Percentiles rank a stretch among this genome's conserved stretches.
Conservation (phyloP, 2,329 filamentous ascomycete genomes). For the Aureobasidium mangrovei region DNA sequence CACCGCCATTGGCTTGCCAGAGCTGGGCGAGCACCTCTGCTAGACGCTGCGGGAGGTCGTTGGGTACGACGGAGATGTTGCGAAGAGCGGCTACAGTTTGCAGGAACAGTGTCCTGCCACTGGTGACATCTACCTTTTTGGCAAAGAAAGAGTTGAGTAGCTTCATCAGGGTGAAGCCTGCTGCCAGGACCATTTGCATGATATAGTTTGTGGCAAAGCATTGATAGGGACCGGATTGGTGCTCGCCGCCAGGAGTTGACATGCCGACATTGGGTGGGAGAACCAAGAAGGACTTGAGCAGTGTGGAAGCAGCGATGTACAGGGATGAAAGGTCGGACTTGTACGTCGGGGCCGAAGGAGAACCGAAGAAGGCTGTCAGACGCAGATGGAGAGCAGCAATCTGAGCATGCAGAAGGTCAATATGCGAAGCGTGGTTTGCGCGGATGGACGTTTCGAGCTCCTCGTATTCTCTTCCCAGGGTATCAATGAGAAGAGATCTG, state of each 20-base stretch:
- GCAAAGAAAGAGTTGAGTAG: slow-evolving; percentile 68
- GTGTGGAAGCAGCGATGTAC: slow-evolving; percentile 61
- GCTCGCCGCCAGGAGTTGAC: slow-evolving; percentile 6
- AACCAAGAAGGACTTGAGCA: slow-evolving; percentile 64
- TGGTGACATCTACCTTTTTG: slow-evolving; percentile 59
- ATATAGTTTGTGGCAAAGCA: slow-evolving; percentile 67
- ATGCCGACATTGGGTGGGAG: slow-evolving; percentile 33
- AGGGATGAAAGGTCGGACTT: slow-evolving; percentile 66
- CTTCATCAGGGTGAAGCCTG: slow-evolving; percentile 68
- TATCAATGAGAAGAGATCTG: slow-evolving; percentile 29
- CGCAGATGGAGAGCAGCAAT: slow-evolving; percentile 68
- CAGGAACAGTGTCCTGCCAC: slow-evolving; percentile 61
- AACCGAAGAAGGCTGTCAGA: slow-evolving; percentile 73
- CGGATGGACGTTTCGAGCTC: slow-evolving; percentile 30
- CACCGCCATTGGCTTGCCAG: slow-evolving; percentile 53
- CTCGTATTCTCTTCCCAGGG: slow-evolving; percentile 29
- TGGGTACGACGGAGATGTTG: slow-evolving; percentile 63
- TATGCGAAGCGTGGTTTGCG: slow-evolving; percentile 21
- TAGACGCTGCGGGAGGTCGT: slow-evolving; percentile 70
- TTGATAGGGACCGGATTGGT: slow-evolving; percentile 19
- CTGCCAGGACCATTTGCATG: slow-evolving; percentile 78
- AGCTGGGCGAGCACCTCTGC: slow-evolving; percentile 82
- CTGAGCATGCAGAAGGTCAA: slow-evolving; percentile 55
- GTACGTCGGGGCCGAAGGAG: slow-evolving; percentile 61
- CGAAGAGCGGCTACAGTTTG: slow-evolving; percentile 62